phyloP scores from a whole-genome alignment of 2,329 filamentous ascomycete species.

The Cladosporium sp. region DNA sequence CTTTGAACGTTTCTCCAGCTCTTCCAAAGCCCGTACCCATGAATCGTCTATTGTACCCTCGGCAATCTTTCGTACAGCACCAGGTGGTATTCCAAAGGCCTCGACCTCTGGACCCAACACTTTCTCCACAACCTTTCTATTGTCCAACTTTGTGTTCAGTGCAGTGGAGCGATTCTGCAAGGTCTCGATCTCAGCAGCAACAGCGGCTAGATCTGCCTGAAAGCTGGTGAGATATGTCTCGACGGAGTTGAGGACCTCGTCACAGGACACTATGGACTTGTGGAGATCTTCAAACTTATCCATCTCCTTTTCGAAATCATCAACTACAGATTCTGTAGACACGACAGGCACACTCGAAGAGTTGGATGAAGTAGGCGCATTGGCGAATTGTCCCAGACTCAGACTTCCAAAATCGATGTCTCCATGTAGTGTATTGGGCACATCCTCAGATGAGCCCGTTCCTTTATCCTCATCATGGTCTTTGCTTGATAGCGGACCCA shows the following conservation, averaged over 20 bases:
- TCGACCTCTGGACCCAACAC: constrained; percentile 83
- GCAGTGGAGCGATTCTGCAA: constrained; percentile 80
- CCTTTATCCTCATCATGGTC: background rate
- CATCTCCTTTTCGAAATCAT: constrained; percentile 69
- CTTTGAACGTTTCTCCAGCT: constrained; percentile 73
- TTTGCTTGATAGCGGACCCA: constrained; percentile 37
- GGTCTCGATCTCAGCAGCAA: constrained; percentile 92
- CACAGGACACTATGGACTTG: constrained; percentile 79
- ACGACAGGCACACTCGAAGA: constrained; percentile 23
- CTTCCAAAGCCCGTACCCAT: constrained; percentile 77
- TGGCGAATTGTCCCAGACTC: constrained; percentile 67
- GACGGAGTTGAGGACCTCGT: constrained; percentile 88
- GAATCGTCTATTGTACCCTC: constrained; percentile 85
- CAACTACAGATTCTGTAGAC: constrained; percentile 18
- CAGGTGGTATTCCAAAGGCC: constrained; percentile 81
- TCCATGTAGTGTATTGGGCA: constrained; percentile 49
- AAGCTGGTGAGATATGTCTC: constrained; percentile 90
- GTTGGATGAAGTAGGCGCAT: constrained; percentile 25
- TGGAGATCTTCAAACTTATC: constrained; percentile 87
- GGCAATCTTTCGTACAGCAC: constrained; percentile 75
- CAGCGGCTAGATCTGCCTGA: constrained; percentile 83
- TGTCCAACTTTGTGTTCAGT: constrained; percentile 79
- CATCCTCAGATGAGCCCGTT: constrained; percentile 25
- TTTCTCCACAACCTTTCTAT: constrained; percentile 84
- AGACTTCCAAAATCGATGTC: constrained; percentile 75